phyloP scores from a whole-genome alignment of 2,329 filamentous ascomycete species.

The Knoxdaviesia proteae region DNA sequence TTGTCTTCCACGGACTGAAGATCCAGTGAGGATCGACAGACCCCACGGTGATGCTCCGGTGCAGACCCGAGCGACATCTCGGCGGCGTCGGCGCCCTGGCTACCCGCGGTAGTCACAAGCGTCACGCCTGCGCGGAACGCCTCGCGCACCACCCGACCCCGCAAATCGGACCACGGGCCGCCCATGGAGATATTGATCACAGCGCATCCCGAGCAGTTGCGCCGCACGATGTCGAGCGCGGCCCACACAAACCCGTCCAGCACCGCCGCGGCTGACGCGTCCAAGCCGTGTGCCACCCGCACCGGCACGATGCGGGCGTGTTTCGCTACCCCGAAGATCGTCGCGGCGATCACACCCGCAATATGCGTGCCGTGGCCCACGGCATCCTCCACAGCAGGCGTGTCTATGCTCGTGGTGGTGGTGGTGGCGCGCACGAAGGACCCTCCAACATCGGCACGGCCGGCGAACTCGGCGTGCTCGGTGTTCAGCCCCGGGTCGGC shows the following conservation, averaged over 20 bases:
- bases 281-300: constrained; percentile 19
- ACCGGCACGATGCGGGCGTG: constrained; percentile 21
- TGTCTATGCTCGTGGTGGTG: not conserved
- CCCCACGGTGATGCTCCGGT: constrained; percentile 10
- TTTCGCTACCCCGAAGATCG: constrained; percentile 16
- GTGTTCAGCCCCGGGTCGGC: constrained; percentile 10
- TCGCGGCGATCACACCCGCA: constrained; percentile 7
- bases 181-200: constrained; percentile 24
- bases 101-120: constrained; percentile 16
- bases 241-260: constrained; percentile 16
- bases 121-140: constrained; percentile 11
- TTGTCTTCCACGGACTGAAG: constrained; percentile 10
- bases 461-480: constrained; percentile 8
- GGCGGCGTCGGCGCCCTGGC: constrained; percentile 5
- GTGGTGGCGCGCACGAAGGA: constrained; percentile 10
- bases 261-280: constrained; percentile 10
- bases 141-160: constrained; percentile 7
- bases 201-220: constrained; percentile 10
- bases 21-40: constrained; percentile 12
- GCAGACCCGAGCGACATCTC: constrained; percentile 8
- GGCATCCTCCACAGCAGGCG: constrained; percentile 6
- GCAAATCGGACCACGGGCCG: constrained; percentile 2
- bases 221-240: constrained; percentile 12
- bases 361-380: constrained; percentile 22
- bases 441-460: constrained; percentile 7